phyloP scores from a whole-genome alignment of 1,284 basidiomycete species.

The Microbotryum intermedium region DNA sequence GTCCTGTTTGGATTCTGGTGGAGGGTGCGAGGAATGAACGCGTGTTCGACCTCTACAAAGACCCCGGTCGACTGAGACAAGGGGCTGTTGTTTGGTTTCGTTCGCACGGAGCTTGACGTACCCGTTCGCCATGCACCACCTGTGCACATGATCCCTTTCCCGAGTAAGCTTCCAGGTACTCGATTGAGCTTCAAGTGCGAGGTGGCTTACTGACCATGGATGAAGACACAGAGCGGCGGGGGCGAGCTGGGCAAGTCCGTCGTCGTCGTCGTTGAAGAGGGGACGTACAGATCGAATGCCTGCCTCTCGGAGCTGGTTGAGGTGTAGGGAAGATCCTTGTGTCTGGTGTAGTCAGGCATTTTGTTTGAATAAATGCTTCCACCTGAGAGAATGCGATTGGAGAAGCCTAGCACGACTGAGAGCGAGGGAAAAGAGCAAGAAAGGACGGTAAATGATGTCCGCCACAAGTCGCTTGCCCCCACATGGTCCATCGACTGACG shows the following conservation, averaged over 20 bases:
- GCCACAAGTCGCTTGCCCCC: too few relatives aligned
- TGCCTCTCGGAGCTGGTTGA: neutral
- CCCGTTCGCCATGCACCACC: slow-evolving; percentile 27
- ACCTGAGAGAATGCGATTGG: too few relatives aligned
- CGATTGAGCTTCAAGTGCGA: neutral
- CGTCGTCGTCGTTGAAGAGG: neutral
- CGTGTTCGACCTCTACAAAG: neutral
- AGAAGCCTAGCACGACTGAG: too few relatives aligned
- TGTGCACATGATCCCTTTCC: neutral
- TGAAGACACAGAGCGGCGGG: slow-evolving; percentile 17
- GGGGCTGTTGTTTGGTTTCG: neutral
- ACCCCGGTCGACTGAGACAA: neutral
- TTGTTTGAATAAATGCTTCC: too few relatives aligned
- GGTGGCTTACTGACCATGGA: slow-evolving; percentile 16
- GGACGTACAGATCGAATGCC: slow-evolving; percentile 21
- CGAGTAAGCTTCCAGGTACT: neutral
- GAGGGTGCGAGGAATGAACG: neutral
- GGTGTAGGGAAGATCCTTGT: too few relatives aligned
- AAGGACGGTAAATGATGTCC: too few relatives aligned
- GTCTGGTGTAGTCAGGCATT: too few relatives aligned
- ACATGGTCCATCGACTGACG: too few relatives aligned
- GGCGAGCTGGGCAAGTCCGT: too few relatives aligned
- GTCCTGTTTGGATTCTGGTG: slow-evolving; percentile 19
- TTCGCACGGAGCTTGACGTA: neutral
- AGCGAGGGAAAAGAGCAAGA: too few relatives aligned